Base-by-base conservation (phyloP, 768 basidiomycete genomes). In the Phanerodontia chrysosporium region DNA sequence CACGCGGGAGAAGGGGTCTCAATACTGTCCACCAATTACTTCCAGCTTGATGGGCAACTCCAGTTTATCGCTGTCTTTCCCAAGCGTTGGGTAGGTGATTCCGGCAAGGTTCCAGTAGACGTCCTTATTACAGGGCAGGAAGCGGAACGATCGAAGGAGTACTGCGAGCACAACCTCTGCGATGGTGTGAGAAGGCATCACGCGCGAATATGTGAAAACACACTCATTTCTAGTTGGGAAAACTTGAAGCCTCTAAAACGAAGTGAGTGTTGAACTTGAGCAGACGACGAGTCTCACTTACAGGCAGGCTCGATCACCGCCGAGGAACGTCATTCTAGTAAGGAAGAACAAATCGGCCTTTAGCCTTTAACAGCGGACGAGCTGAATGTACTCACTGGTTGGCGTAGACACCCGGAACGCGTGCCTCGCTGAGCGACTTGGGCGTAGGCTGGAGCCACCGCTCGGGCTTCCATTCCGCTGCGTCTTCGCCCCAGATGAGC, bases 401-500 rank as follows among this genome's bases (percentile, higher is more conserved):
- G 9, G 67, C 57, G 39, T 67, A 68, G 5, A 70, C 60, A 0
- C 69, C 69, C 1, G 67, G 67, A n/a, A 67, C 32, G 0, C 39
- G 49, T 5, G 65, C 66, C 7, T 62, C 51, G 30, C 52, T 49
- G 10, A 70, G 55, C 0, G 63, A 28, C 2, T 58, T 49, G 0
- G 69, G 69, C 0, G 68, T 58, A 16, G 58, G 49, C 10, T 64
- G 62, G 9, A 89, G 71, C 88, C 89, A 90, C 5, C 88, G 75
- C 55, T 84, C 83, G 0, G 87, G 88, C 42, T 79, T 74, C 68
- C 84, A 90, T 49, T 77, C 77, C 24, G 77, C 75, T 3, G 84
- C 79, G 58, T 84, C 79, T 0, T 74, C 65, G 1, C 88, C 88
- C 88, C 89, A 90, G 30, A 86, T 67, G 0, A 68, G 69, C 55